Evolutionary conservation across 306 rosid species (phyloP).

Genomic region (Luffa aegyptiaca): DNA sequence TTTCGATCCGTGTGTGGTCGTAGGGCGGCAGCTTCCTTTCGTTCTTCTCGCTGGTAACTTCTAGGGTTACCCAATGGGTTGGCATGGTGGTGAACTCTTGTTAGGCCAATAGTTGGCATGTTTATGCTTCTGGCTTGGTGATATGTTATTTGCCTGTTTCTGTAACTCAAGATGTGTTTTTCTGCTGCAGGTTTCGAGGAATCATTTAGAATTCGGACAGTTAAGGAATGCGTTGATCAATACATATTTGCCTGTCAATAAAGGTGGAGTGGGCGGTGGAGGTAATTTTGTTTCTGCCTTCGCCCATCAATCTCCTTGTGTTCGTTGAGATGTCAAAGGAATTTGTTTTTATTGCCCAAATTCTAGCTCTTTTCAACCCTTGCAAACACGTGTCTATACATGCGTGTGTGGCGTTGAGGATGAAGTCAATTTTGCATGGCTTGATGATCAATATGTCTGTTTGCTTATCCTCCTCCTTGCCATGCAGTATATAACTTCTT

Average conservation of each 20-base stretch:
- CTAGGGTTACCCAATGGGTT: not conserved
- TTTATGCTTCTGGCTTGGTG: not conserved
- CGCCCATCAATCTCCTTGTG: not conserved
- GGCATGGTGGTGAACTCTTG: not conserved
- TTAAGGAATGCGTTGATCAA: conserved; percentile 25
- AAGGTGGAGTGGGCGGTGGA: conserved; percentile 27
- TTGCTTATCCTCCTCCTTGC: conserved; percentile 5
- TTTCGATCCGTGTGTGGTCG: not conserved
- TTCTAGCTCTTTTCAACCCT: not conserved
- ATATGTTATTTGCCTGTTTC: not conserved
- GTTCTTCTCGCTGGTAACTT: not conserved
- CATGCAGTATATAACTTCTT: conserved; percentile 40
- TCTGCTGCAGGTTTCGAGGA: conserved; percentile 48
- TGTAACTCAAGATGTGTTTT: not conserved
- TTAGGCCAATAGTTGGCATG: not conserved
- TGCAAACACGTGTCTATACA: not conserved
- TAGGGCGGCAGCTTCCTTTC: not conserved
- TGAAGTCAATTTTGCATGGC: not conserved
- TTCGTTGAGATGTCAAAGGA: not conserved
- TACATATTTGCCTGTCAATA: conserved; percentile 26
- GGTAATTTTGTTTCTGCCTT: conserved; percentile 23
- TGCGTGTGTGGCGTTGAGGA: not conserved
- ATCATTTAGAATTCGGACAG: conserved; percentile 28
- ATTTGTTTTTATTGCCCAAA: not conserved
- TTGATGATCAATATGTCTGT: not conserved